phyloP scores from a whole-genome alignment of 129 eudicot genomes.

The Centrapalus pauciflorus region DNA sequence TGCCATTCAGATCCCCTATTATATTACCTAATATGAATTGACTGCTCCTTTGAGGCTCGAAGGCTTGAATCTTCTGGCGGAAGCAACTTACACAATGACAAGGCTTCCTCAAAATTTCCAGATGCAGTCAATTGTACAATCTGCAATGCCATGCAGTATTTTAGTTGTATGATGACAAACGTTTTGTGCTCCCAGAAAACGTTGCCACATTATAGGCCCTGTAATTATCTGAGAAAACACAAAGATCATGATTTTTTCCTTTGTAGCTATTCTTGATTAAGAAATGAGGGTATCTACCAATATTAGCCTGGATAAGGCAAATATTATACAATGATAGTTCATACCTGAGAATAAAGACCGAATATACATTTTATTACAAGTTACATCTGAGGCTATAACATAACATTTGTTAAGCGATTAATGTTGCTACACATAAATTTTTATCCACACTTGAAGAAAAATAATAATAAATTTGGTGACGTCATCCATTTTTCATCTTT shows the following conservation, averaged over 20 bases:
- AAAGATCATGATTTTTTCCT: background rate
- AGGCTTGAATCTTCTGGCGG: constrained; percentile 98
- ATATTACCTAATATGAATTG: constrained; percentile 83
- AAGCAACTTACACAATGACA: constrained; percentile 90
- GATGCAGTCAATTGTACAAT: constrained; percentile 96
- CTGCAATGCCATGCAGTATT: constrained; percentile 35
- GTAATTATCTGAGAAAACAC: background rate
- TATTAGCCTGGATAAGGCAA: background rate
- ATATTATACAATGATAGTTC: background rate
- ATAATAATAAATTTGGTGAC: background rate
- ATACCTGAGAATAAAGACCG: background rate
- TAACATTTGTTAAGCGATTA: too few species aligned
- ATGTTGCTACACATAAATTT: background rate
- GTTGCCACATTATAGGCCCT: constrained; percentile 3
- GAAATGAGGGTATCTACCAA: background rate
- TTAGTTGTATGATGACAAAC: constrained; percentile 15
- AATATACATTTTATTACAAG: background rate
- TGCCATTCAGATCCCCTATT: too few species aligned
- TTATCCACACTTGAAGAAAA: background rate
- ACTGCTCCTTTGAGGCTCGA: constrained; percentile 97
- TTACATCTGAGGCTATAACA: background rate
- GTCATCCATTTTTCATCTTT: background rate
- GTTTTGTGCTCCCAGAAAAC: constrained; percentile 3
- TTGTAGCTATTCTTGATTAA: background rate
- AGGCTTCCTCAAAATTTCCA: constrained; percentile 94